Conservation (phyloP, 768 basidiomycete species). For the Termitomyces sp. region DNA sequence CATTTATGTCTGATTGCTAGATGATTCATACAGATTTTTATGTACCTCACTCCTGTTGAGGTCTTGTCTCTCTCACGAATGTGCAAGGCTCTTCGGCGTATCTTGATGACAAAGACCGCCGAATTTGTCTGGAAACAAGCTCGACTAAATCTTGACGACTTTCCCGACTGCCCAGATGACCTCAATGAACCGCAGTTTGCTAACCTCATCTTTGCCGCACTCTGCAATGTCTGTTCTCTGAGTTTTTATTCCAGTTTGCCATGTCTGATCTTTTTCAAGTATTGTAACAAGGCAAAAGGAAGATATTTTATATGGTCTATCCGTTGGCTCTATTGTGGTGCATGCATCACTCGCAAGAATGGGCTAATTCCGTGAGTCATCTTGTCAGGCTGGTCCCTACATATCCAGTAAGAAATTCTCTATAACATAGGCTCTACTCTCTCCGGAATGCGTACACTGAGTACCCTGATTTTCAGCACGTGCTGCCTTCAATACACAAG, state of each 20-base stretch:
- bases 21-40: slow-evolving; percentile 25
- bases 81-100: slow-evolving; percentile 23
- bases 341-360: not conserved
- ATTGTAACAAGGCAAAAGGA: not conserved
- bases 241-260: not conserved
- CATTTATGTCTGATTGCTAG: too few relatives aligned
- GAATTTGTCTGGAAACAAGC: slow-evolving; percentile 6
- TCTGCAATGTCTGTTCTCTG: slow-evolving; percentile 4
- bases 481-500: not conserved
- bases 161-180: slow-evolving; percentile 8
- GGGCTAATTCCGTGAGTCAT: not conserved
- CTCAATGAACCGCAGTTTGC: slow-evolving; percentile 4
- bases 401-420: not conserved
- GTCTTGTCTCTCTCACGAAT: slow-evolving; percentile 32
- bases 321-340: slow-evolving; percentile 5
- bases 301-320: slow-evolving; percentile 6
- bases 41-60: slow-evolving; percentile 28
- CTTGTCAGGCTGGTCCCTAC: not conserved
- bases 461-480: not conserved
- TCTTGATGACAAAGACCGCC: slow-evolving; percentile 14
- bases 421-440: not conserved
- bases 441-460: too few relatives aligned
- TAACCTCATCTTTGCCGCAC: not conserved
- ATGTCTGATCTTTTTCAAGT: not conserved
- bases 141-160: not conserved